Base-by-base conservation (phyloP, 148 eudicot genomes). In the Camellia granthamiana region DNA sequence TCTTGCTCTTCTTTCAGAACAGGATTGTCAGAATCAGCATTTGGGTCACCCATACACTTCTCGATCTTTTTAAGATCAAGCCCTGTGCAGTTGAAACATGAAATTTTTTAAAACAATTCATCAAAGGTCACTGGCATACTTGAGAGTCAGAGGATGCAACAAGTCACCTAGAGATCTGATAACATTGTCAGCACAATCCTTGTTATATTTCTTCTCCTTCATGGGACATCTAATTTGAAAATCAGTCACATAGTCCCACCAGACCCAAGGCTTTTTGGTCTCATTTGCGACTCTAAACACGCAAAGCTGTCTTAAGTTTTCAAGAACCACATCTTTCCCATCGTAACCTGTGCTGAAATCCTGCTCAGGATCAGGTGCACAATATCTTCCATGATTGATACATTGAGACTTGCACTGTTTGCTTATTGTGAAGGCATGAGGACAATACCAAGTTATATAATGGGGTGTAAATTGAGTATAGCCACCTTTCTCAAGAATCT, bases 201-300 rank as follows among this genome's bases (percentile, higher is more conserved):
- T 85, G 85, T 89, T 92, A 84, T 95, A 95, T 56, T 95, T 95
- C 82, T 91, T 90, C 71, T 95, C 97, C 88, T 93, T 93, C 98
- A 95, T 93, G 79, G 98, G 98, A 77, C 97, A 95, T 78, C 98
- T 90, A 62, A 95, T 93, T 80, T 93, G 94, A 75, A 95, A 95
- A 87, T 95, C 97, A 79, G 97, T 91, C 19, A 93, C 97, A 81
- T 93, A 95, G 75, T 95, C 98, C 98, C 98, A 93, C 98, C 98
- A 95, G 30, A 89, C 72, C 98, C 98, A 95, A 7, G 94, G 89
- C 88, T 88, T 95, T 18, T 84, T 83, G 49, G 81, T 86, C 87
- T 95, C 97, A 81, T 87, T 93, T 63, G 96, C 96, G 65, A 93
- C 93, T 84, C 75, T 91, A 79, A 84, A 91, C 63, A 93, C 97